phyloP scores from a whole-genome alignment of 2,329 filamentous ascomycete species.

The Scedosporium minutisporum region DNA sequence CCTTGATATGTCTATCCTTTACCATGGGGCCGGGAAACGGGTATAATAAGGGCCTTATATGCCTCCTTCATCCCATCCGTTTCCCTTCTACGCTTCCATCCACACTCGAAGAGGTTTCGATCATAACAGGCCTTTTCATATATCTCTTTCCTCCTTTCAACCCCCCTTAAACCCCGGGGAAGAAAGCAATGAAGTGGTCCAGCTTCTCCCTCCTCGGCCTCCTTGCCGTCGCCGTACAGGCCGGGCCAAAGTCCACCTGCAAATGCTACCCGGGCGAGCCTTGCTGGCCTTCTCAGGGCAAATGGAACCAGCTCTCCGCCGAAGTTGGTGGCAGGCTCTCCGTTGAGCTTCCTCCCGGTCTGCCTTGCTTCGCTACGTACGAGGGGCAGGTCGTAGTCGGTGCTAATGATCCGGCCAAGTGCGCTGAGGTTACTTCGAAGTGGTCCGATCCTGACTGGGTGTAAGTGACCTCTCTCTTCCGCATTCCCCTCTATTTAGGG shows the following conservation, averaged over 20 bases:
- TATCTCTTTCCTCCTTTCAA: neutral
- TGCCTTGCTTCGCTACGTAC: conserved; percentile 41
- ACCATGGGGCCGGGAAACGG: neutral
- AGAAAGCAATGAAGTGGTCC: neutral
- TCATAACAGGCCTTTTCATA: neutral
- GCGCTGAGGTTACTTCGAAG: conserved; percentile 23
- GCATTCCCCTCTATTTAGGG: neutral
- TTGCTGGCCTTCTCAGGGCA: conserved; percentile 38
- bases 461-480: neutral
- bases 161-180: neutral
- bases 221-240: neutral
- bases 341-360: conserved; percentile 40
- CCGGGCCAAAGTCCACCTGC: conserved; percentile 17
- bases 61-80: neutral
- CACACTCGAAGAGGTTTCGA: neutral
- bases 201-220: neutral
- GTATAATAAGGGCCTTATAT: neutral
- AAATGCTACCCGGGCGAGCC: conserved; percentile 39
- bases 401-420: conserved; percentile 17
- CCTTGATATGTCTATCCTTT: neutral
- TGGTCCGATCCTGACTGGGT: conserved; percentile 17
- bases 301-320: conserved; percentile 41
- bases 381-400: conserved; percentile 20
- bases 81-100: neutral
- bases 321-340: conserved; percentile 41